Base-by-base conservation (phyloP, 768 basidiomycete genomes). In the Chalciporus sphaerocephalus region DNA sequence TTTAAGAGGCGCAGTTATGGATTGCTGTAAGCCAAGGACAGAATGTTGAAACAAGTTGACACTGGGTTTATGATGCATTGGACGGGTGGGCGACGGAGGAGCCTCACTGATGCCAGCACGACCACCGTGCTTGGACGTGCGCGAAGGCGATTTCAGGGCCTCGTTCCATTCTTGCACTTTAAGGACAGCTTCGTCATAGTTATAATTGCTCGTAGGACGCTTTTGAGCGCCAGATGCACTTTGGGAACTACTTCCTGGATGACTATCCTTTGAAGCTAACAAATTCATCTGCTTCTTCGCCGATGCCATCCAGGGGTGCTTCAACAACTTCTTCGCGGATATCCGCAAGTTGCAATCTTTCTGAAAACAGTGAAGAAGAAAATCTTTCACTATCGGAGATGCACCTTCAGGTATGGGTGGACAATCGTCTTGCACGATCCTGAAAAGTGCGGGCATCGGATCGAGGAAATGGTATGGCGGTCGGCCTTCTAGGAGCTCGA, bases 131-230 rank as follows among this genome's bases (percentile, higher is more conserved):
- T 88, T 87, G n/a, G 82, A 78, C 9, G 84, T 79, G 25, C 85
- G 75, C 13, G 85, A 79, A 24, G 87, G 87, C 17, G 87, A 92
- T 67, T 90, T 92, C 47, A 98, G 71, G 1, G 94, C 95, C 64
- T 97, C 91, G 58, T 99, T 99, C 94, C 95, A 99, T 66, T 97
- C 92, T 65, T 97, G 95, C 20, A 99, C 95, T 62, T 90, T 84
- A 55, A 92, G 73, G 25, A 99, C 90, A 16, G 89, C 92, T 58
- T 97, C 91, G 53, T 98, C 92, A 57, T 86, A 96, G 59, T 90
- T 90, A 61, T 88, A 91, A 58, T 89, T 92, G 58, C 82, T 83
- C 40, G 71, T 47, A 11, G 84, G 81, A n/a, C 78, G 71, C 46
- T 65, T 68, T 39, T 53, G 66, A 57, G 44, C 53, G 37, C 37